Evolutionary conservation across 441 rosid species (phyloP).

Genomic region (Pelargonium australe): DNA sequence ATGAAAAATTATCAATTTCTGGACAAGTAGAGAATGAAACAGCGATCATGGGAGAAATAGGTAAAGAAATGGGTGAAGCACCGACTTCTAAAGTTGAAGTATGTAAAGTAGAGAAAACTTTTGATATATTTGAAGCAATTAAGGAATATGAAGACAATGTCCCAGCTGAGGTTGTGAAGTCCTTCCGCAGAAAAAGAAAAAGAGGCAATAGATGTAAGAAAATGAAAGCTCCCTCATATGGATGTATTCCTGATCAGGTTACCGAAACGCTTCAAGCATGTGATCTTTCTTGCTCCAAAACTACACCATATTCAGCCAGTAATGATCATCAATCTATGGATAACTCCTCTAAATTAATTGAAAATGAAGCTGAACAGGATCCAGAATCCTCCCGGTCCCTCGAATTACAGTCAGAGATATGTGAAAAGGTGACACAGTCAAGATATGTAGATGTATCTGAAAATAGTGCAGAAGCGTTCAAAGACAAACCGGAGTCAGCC

Average conservation of each 20-base stretch:
- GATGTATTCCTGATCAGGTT: slow-evolving; percentile 19
- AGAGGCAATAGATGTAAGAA: slow-evolving; percentile 34
- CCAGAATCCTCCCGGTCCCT: slow-evolving; percentile 14
- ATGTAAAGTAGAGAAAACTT: slow-evolving; percentile 22
- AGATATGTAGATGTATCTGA: slow-evolving; percentile 16
- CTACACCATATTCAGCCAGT: slow-evolving; percentile 12
- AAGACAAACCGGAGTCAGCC: slow-evolving; percentile 23
- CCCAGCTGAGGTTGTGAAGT: slow-evolving; percentile 20
- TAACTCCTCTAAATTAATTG: slow-evolving; percentile 17
- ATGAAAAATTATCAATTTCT: slow-evolving; percentile 36
- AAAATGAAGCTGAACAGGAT: slow-evolving; percentile 21
- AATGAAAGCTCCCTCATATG: slow-evolving; percentile 22
- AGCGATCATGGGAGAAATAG: slow-evolving; percentile 21
- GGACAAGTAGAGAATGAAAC: slow-evolving; percentile 31
- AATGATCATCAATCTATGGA: slow-evolving; percentile 21
- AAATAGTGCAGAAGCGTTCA: slow-evolving; percentile 16
- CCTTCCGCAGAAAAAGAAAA: slow-evolving; percentile 34
- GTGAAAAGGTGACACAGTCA: slow-evolving; percentile 20
- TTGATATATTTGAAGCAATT: slow-evolving; percentile 20
- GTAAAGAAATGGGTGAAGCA: neutral
- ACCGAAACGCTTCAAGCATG: slow-evolving; percentile 25
- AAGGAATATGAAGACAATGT: slow-evolving; percentile 17
- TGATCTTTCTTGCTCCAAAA: slow-evolving; percentile 19
- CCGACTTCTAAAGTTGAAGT: slow-evolving; percentile 11
- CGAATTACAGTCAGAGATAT: slow-evolving; percentile 22